Conservation (phyloP, 1,284 basidiomycete species). For the Apiotrichum porosum region DNA sequence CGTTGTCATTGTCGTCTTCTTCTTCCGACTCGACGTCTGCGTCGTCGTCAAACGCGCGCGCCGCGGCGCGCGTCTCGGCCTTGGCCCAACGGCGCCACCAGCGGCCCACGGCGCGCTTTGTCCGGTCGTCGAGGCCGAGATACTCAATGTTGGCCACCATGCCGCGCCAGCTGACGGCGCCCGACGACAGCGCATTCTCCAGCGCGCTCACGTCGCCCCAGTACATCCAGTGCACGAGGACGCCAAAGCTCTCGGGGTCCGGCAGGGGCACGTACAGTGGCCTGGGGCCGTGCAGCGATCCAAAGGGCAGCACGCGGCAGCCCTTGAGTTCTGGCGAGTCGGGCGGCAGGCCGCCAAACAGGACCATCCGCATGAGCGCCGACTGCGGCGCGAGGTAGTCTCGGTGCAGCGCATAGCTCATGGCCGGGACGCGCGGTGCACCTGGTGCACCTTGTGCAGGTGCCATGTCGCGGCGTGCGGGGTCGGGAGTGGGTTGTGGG, state of each 20-base stretch:
- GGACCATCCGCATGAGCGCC: conserved; percentile 38
- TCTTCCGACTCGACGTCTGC: conserved; percentile 1
- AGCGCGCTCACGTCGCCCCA: conserved; percentile 40
- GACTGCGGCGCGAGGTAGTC: conserved; percentile 47
- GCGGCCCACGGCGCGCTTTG: conserved; percentile 40
- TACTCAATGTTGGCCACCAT: conserved; percentile 47
- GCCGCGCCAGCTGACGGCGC: conserved; percentile 44
- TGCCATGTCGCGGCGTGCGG: neutral
- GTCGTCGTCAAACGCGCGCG: neutral
- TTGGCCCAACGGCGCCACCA: conserved; percentile 49
- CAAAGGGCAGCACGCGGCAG: conserved; percentile 7
- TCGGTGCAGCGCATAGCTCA: conserved; percentile 40
- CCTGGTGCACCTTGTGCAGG: neutral
- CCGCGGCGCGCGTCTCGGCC: conserved; percentile 9
- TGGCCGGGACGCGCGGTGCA: conserved; percentile 17
- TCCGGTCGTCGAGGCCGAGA: conserved; percentile 40
- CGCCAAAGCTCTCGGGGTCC: conserved; percentile 43
- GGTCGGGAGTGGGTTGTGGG: neutral
- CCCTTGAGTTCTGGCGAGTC: conserved; percentile 11
- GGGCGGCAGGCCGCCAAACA: conserved; percentile 16
- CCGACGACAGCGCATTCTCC: conserved; percentile 35
- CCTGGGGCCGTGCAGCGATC: conserved; percentile 7
- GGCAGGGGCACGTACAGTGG: conserved; percentile 43
- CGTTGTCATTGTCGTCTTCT: conserved; percentile 2
- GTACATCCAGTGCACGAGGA: conserved; percentile 47